These are phyloP conservation scores for Artemisia tridentata DNA, from an alignment of 129 eudicot species.

Conservation along the genomic window DNA sequence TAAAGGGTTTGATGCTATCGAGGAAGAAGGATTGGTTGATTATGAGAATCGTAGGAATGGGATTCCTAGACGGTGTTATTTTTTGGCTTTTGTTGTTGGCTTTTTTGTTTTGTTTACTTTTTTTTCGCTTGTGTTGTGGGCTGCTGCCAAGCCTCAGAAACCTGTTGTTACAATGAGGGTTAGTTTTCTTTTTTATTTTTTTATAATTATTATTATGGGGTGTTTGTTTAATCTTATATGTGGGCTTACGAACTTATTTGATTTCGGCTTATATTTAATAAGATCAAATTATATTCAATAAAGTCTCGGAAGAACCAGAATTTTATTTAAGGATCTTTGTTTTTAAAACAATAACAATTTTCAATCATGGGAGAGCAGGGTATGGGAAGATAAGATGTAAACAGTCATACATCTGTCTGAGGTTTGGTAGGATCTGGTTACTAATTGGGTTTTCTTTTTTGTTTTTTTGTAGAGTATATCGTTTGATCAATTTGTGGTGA, in stretches of 20 bases:
- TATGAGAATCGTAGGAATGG: conserved; percentile 49
- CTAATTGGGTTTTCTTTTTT: neutral
- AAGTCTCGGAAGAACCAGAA: no score
- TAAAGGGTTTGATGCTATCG: conserved; percentile 83
- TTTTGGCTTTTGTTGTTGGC: conserved; percentile 66
- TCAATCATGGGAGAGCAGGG: no score
- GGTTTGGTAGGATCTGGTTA: no score
- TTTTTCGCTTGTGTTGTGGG: conserved; percentile 82
- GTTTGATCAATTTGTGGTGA: conserved; percentile 57
- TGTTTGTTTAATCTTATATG: no score
- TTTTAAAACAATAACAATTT: no score
- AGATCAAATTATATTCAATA: no score
- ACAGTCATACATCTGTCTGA: no score
- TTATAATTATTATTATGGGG: neutral
- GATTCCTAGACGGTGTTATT: conserved; percentile 74
- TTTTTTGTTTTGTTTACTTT: conserved; percentile 76
- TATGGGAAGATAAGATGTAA: no score
- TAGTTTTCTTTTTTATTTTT: neutral
- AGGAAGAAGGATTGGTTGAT: conserved; percentile 88
- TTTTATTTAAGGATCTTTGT: no score
- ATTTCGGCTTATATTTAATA: no score
- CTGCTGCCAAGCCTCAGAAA: conserved; percentile 71
- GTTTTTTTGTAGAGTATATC: conserved; percentile 61
- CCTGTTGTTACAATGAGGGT: conserved; percentile 82
- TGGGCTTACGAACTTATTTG: no score